Evolutionary conservation across 176 grass and related monocot genomes (phyloP).

Genomic region (Triticum aestivum): IWGSC_CS_RefSeq_v2.1 NC_057800.1:601798205-601798704

Average conservation of each 20-base stretch:
- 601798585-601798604: constrained; percentile 13
- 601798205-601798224: not conserved
- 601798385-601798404: constrained; percentile 98
- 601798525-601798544: constrained; percentile 21
- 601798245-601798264: not conserved
- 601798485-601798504: constrained; percentile 32
- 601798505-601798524: constrained; percentile 11
- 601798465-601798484: constrained; percentile 88
- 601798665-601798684: no score
- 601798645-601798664: constrained; percentile 5
- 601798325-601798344: constrained; percentile 65
- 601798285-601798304: not conserved
- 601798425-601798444: constrained; percentile 95
- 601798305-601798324: constrained; percentile 19
- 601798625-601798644: constrained; percentile 14
- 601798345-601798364: constrained; percentile 67
- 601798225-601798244: constrained; percentile 14
- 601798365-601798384: constrained; percentile 88
- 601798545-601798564: constrained; percentile 18
- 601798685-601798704: not conserved
- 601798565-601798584: not conserved
- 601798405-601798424: constrained; percentile 99
- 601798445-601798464: constrained; percentile 58
- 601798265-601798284: constrained; percentile 26
- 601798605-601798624: constrained; percentile 20